phyloP scores from a whole-genome alignment of 495 filamentous ascomycete species.

The Zalerion maritima region DNA sequence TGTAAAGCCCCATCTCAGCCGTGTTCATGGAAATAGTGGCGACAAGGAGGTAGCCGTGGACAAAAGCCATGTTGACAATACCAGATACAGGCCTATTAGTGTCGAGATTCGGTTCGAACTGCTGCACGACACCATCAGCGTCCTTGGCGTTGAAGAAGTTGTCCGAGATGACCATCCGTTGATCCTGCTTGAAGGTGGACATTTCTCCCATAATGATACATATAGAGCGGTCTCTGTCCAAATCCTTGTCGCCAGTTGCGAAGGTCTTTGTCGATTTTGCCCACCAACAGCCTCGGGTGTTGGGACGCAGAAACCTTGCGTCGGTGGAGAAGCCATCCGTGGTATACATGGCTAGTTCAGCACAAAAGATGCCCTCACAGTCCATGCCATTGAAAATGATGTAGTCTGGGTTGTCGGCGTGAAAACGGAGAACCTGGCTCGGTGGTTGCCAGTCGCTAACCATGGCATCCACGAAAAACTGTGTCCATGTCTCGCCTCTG shows the following conservation, averaged over 20 bases:
- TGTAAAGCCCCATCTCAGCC: slow-evolving; percentile 74
- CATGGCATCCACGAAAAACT: slow-evolving; percentile 45
- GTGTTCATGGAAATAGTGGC: slow-evolving; percentile 66
- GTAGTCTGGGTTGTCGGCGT: slow-evolving; percentile 65
- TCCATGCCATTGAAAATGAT: slow-evolving; percentile 65
- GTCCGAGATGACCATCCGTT: slow-evolving; percentile 65
- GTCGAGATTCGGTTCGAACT: slow-evolving; percentile 61
- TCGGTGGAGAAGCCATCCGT: slow-evolving; percentile 61
- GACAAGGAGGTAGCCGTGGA: slow-evolving; percentile 74
- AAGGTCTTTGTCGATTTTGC: slow-evolving; percentile 64
- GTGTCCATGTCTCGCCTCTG: slow-evolving; percentile 61
- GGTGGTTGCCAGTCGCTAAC: slow-evolving; percentile 25
- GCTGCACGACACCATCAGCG: slow-evolving; percentile 30
- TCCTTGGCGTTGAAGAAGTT: slow-evolving; percentile 49
- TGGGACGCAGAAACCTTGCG: slow-evolving; percentile 43
- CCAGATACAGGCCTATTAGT: slow-evolving; percentile 56
- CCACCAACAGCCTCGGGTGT: slow-evolving; percentile 65
- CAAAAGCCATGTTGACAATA: slow-evolving; percentile 58
- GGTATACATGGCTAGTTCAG: slow-evolving; percentile 58
- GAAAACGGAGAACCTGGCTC: slow-evolving; percentile 65
- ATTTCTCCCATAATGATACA: slow-evolving; percentile 63
- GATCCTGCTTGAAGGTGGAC: slow-evolving; percentile 45
- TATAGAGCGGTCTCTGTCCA: slow-evolving; percentile 50
- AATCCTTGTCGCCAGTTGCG: slow-evolving; percentile 41
- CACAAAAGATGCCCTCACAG: slow-evolving; percentile 43